phyloP scores from a whole-genome alignment of 2,329 filamentous ascomycete genomes.

The Diplocarpon mali region DNA sequence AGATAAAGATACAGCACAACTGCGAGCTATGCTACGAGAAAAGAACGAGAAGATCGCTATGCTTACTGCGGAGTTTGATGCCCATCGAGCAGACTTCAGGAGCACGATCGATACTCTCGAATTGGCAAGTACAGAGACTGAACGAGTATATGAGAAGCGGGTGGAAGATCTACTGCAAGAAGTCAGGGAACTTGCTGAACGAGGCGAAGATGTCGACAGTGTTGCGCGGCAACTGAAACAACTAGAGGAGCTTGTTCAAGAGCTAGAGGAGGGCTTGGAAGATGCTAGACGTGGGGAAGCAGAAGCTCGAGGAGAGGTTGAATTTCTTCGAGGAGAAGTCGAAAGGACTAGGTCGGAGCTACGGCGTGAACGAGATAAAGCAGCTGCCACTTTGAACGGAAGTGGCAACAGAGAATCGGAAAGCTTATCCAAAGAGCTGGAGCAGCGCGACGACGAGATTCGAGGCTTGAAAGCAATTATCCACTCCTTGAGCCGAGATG shows the following conservation, averaged over 20 bases:
- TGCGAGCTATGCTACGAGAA: slow-evolving; percentile 76
- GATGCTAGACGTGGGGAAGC: slow-evolving; percentile 90
- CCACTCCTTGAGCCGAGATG: slow-evolving; percentile 78
- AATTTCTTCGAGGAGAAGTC: slow-evolving; percentile 89
- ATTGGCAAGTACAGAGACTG: slow-evolving; percentile 88
- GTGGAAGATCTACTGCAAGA: slow-evolving; percentile 80
- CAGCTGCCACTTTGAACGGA: slow-evolving; percentile 48
- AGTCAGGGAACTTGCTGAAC: slow-evolving; percentile 68
- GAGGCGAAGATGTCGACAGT: slow-evolving; percentile 79
- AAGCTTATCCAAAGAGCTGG: slow-evolving; percentile 60
- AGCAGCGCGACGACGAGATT: slow-evolving; percentile 95
- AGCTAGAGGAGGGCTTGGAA: slow-evolving; percentile 92
- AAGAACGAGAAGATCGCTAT: slow-evolving; percentile 95
- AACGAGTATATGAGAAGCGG: slow-evolving; percentile 89
- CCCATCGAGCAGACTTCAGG: slow-evolving; percentile 87
- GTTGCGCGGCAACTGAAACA: slow-evolving; percentile 89
- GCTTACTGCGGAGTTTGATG: slow-evolving; percentile 89
- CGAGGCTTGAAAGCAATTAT: slow-evolving; percentile 95
- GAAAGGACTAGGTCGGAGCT: slow-evolving; percentile 84
- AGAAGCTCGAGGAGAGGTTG: slow-evolving; percentile 89
- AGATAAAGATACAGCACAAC: slow-evolving; percentile 62
- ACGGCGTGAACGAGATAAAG: slow-evolving; percentile 77
- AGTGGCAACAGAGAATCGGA: slow-evolving; percentile 32
- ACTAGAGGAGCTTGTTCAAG: slow-evolving; percentile 89
- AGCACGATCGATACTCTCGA: slow-evolving; percentile 96